These are phyloP conservation scores for Rhynchospora pubera DNA, from an alignment of 176 grass and related monocot species.

Conservation along the genomic window DNA sequence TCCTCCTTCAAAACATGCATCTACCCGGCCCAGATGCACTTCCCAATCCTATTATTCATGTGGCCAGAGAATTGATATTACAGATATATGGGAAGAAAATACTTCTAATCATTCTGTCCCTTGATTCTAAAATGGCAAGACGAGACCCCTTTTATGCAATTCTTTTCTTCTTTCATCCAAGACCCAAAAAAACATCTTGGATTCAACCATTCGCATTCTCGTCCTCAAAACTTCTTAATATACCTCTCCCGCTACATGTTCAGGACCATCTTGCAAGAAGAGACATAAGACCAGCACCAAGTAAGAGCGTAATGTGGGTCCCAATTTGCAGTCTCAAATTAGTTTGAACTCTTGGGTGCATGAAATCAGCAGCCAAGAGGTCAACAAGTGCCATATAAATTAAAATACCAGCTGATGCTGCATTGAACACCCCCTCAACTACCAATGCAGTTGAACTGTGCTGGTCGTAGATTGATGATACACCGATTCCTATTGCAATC, in stretches of 20 bases:
- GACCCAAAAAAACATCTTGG: constrained; percentile 20
- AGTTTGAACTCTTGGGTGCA: constrained; percentile 67
- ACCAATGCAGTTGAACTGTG: constrained; percentile 61
- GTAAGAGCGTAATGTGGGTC: constrained; percentile 61
- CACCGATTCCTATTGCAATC: constrained; percentile 60
- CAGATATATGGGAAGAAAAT: neutral
- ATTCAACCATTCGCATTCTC: neutral
- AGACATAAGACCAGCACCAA: constrained; percentile 80
- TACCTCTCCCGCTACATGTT: neutral
- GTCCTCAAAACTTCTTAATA: neutral
- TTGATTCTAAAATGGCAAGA: neutral
- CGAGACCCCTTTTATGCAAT: neutral
- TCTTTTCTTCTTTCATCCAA: constrained; percentile 1
- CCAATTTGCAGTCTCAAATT: constrained; percentile 74
- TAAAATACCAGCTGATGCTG: constrained; percentile 81
- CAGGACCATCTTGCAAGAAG: constrained; percentile 93
- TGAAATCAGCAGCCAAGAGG: constrained; percentile 89
- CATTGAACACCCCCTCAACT: constrained; percentile 69
- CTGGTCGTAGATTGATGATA: constrained; percentile 67
- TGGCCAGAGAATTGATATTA: neutral
- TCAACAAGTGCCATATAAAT: constrained; percentile 98
- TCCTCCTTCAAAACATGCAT: neutral
- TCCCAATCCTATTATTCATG: neutral
- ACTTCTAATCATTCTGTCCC: neutral
- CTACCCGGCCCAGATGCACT: neutral